These are phyloP conservation scores for Phytophthora boehmeriae DNA, from an alignment of 352 stramenopile genomes.

Conservation along the genomic window DNA sequence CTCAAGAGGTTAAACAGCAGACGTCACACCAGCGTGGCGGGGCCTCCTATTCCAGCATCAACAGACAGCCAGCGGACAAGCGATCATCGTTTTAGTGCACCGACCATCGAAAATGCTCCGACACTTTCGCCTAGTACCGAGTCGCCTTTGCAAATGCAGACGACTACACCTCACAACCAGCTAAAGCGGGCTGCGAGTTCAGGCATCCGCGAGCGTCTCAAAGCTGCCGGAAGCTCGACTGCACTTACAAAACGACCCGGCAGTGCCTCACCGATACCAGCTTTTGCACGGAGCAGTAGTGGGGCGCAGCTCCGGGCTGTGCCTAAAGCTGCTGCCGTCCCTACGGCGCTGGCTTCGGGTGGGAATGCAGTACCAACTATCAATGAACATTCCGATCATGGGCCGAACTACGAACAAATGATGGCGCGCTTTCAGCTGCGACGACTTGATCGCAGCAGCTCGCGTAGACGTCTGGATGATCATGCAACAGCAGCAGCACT, in stretches of 20 bases:
- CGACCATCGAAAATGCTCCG: not conserved
- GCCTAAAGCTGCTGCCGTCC: conserved; percentile 16
- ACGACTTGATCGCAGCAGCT: conserved; percentile 21
- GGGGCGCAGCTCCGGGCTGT: conserved; percentile 14
- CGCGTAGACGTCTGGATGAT: conserved; percentile 4
- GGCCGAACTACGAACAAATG: conserved; percentile 49
- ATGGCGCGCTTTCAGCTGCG: conserved; percentile 63
- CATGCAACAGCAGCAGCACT: conserved; percentile 2
- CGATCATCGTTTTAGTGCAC: conserved; percentile 16
- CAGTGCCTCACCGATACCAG: conserved; percentile 5
- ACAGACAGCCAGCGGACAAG: not conserved
- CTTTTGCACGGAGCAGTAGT: conserved; percentile 17
- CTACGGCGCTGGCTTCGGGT: conserved; percentile 5
- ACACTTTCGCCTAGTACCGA: conserved; percentile 4
- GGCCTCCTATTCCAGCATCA: too few species aligned
- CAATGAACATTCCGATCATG: conserved; percentile 9
- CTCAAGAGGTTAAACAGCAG: conserved; percentile 16
- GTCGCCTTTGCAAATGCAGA: conserved; percentile 8
- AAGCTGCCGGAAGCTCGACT: conserved; percentile 3
- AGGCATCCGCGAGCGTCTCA: conserved; percentile 24
- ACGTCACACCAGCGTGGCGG: conserved; percentile 17
- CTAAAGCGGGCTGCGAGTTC: conserved; percentile 26
- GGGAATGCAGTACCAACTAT: conserved; percentile 7
- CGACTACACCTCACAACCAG: conserved; percentile 14
- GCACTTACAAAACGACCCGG: conserved; percentile 11